Percentiles rank a stretch among this genome's conserved stretches.
Conservation (phyloP, 768 basidiomycete genomes). For the Epithele typhae region DNA sequence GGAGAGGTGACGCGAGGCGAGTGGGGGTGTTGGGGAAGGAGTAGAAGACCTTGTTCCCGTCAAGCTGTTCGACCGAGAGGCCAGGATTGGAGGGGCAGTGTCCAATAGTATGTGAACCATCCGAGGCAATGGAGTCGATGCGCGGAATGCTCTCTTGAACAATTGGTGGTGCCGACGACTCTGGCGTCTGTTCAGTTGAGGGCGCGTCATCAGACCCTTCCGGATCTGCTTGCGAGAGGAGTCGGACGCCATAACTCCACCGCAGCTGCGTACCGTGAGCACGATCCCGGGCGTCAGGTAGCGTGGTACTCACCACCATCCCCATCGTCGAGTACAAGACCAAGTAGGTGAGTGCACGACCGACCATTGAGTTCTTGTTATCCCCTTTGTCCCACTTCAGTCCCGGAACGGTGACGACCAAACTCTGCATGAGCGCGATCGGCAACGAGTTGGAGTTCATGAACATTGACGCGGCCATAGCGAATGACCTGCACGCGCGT, state of each 20-base stretch:
- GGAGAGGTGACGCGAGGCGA: conserved; percentile 3
- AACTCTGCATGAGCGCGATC: conserved; percentile 89
- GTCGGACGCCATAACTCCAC: conserved; percentile 89
- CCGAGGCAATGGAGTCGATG: conserved; percentile 6
- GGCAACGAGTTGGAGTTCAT: conserved; percentile 96
- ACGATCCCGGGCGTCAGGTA: background rate
- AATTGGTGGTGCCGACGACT: conserved; percentile 7
- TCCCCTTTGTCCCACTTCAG: conserved; percentile 82
- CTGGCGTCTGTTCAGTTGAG: too few species aligned
- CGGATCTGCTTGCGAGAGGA: conserved; percentile 71
- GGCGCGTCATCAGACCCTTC: conserved; percentile 29
- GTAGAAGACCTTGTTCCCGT: conserved; percentile 42
- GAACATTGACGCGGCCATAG: conserved; percentile 80
- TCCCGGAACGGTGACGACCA: conserved; percentile 77
- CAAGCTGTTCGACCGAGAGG: conserved; percentile 15
- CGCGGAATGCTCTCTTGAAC: too few species aligned
- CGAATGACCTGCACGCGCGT: conserved; percentile 54
- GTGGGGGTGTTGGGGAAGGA: conserved; percentile 62
- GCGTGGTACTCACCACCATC: conserved; percentile 68
- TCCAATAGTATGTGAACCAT: conserved; percentile 8
- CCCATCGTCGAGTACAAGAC: conserved; percentile 93
- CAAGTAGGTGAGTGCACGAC: conserved; percentile 84
- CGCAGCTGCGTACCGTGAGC: conserved; percentile 50
- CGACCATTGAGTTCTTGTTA: conserved; percentile 83
- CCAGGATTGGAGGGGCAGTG: conserved; percentile 7